These are phyloP conservation scores for Globisporangium polare DNA, from an alignment of 352 stramenopile species.

Conservation along the genomic window DNA sequence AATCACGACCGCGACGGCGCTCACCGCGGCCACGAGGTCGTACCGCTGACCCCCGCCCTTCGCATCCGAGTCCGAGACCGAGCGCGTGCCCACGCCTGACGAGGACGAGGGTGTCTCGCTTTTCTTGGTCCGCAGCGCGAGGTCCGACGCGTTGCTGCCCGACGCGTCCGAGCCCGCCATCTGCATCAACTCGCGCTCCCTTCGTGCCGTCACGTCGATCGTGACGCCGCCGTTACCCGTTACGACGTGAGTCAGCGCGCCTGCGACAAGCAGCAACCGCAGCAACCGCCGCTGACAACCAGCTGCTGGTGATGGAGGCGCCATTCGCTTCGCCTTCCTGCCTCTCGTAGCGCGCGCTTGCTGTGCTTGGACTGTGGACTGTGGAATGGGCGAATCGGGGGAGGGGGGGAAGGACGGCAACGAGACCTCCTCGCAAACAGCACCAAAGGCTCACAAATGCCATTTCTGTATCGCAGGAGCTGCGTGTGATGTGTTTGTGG, in stretches of 20 bases:
- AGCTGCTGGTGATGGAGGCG: background rate
- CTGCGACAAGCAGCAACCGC: background rate
- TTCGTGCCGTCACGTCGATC: background rate
- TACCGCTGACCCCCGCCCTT: conserved; percentile 3
- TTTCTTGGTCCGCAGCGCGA: background rate
- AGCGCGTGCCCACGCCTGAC: background rate
- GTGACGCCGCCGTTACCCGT: background rate
- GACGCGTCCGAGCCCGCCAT: background rate
- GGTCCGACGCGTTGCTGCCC: background rate
- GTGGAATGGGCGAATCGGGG: too few relatives aligned
- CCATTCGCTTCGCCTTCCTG: background rate
- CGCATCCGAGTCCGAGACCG: too few relatives aligned
- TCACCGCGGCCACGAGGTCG: conserved; percentile 27
- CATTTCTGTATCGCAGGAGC: background rate
- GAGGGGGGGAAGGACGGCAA: too few relatives aligned
- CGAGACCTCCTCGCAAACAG: background rate
- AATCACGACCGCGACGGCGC: conserved; percentile 25
- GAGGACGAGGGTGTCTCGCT: background rate
- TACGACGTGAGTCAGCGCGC: background rate
- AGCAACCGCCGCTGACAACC: background rate
- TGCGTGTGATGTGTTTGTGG: background rate
- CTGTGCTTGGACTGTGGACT: background rate
- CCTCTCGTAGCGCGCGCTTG: background rate
- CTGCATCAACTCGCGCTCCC: background rate
- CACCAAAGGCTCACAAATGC: background rate